Percentiles rank a stretch among this genome's conserved stretches.
These are phyloP conservation scores for Millerago galiae DNA, from an alignment of 805 yeast genomes.

Conservation along the genomic window DNA sequence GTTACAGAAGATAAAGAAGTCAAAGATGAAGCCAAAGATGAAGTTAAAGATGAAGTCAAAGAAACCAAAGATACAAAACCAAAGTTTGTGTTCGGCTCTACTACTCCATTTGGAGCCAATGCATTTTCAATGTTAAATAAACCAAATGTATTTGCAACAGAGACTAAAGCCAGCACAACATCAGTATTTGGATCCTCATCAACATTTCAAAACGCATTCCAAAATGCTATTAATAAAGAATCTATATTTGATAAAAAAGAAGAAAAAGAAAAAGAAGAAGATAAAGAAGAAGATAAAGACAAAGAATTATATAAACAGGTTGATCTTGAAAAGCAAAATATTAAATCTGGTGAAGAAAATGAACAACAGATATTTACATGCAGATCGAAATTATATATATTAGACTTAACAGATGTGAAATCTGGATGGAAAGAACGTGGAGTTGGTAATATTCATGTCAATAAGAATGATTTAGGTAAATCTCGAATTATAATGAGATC, in stretches of 20 bases:
- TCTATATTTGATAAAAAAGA: conserved; percentile 47
- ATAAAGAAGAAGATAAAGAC: conserved; percentile 14
- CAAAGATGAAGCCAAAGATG: conserved; percentile 7
- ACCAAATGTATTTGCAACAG: conserved; percentile 26
- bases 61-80: conserved; percentile 22
- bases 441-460: conserved; percentile 79
- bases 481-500: conserved; percentile 86
- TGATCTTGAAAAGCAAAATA: conserved; percentile 51
- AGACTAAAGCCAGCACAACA: not conserved
- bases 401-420: conserved; percentile 56
- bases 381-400: conserved; percentile 71
- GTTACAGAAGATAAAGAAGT: not conserved
- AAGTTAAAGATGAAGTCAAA: not conserved
- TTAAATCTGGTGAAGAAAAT: conserved; percentile 85
- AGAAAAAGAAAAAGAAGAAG: conserved; percentile 12
- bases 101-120: conserved; percentile 40
- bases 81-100: conserved; percentile 51
- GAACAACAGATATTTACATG: conserved; percentile 65
- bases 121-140: conserved; percentile 30
- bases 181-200: conserved; percentile 41
- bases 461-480: conserved; percentile 33
- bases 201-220: conserved; percentile 49
- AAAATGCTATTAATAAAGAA: conserved; percentile 42
- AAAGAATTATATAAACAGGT: conserved; percentile 46
- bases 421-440: conserved; percentile 97